Percentiles rank a stretch among this genome's conserved stretches.
phyloP scores from a whole-genome alignment of 768 basidiomycete genomes.

The Basidioascus undulatus region DNA sequence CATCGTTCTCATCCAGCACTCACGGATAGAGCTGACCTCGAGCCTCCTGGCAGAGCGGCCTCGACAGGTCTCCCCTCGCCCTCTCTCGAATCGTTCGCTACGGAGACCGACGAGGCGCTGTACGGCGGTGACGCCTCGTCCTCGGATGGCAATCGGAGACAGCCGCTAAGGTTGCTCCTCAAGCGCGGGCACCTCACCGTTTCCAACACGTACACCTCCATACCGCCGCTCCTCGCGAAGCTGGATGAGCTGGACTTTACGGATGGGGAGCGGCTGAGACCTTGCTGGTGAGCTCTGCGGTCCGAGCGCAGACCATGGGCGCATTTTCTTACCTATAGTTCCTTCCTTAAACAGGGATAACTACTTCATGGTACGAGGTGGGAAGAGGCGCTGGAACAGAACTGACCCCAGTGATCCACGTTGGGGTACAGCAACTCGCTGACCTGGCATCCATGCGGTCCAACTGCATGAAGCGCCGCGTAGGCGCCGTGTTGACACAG shows the following conservation, averaged over 20 bases:
- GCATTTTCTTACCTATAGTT: too few species aligned
- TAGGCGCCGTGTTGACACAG: constrained; percentile 78
- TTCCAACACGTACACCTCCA: constrained; percentile 34
- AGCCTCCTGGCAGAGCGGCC: too few species aligned
- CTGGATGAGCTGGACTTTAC: constrained; percentile 44
- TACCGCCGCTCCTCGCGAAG: constrained; percentile 33
- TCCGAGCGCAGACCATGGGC: too few species aligned
- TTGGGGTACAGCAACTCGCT: constrained; percentile 57
- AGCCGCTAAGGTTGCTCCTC: too few species aligned
- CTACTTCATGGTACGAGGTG: constrained; percentile 65
- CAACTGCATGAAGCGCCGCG: constrained; percentile 92
- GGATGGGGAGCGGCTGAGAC: constrained; percentile 51
- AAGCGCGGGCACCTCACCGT: constrained; percentile 37
- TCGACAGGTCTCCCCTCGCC: too few species aligned
- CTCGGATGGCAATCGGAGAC: too few species aligned
- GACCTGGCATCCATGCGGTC: constrained; percentile 52
- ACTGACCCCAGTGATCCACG: background rate
- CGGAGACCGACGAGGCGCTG: constrained; percentile 39
- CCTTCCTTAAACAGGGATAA: too few species aligned
- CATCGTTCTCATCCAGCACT: too few species aligned
- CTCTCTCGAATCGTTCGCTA: too few species aligned
- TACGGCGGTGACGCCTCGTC: too few species aligned
- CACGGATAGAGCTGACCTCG: too few species aligned
- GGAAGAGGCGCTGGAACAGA: background rate
- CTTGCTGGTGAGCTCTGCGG: too few species aligned